These are phyloP conservation scores for Trichoderma simmonsii DNA, from an alignment of 2,329 filamentous ascomycete species.

Conservation along the genomic window DNA sequence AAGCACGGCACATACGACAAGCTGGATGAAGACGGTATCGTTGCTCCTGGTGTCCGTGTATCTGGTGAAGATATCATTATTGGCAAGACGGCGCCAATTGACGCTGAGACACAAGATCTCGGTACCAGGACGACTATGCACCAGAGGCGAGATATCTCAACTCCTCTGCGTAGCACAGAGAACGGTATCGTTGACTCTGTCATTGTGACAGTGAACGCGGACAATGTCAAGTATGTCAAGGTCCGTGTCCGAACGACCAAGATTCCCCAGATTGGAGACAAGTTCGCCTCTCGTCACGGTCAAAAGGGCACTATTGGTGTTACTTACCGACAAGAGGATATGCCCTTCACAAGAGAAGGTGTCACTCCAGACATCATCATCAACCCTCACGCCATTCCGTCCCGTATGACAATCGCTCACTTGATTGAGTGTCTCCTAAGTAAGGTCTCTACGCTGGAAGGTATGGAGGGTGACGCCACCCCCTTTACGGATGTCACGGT, in stretches of 20 bases:
- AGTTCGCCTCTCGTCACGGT: conserved; percentile 98
- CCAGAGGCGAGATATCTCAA: conserved; percentile 92
- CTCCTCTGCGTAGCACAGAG: conserved; percentile 89
- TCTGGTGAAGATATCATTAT: conserved; percentile 99
- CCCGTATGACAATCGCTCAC: conserved; percentile 99
- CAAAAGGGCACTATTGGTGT: conserved; percentile 99
- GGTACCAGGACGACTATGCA: conserved; percentile 88
- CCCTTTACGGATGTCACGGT: conserved; percentile 98
- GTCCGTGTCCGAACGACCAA: conserved; percentile 97
- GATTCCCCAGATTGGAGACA: conserved; percentile 97
- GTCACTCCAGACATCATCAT: conserved; percentile 95
- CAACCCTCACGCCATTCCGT: conserved; percentile 98
- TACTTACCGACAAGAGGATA: conserved; percentile 95
- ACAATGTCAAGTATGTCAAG: conserved; percentile 94
- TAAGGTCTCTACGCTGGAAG: conserved; percentile 90
- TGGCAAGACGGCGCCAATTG: conserved; percentile 94
- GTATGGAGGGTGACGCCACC: conserved; percentile 94
- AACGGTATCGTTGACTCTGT: conserved; percentile 96
- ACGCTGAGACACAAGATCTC: conserved; percentile 87
- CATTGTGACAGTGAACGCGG: conserved; percentile 87
- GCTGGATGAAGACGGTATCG: conserved; percentile 92
- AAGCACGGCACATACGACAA: conserved; percentile 98
- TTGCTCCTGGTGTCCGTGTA: conserved; percentile 89
- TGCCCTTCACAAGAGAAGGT: conserved; percentile 94
- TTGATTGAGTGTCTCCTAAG: conserved; percentile 98